These are phyloP conservation scores for Brassica juncea DNA, from an alignment of 345 rosid genomes.

Conservation along the genomic window DNA sequence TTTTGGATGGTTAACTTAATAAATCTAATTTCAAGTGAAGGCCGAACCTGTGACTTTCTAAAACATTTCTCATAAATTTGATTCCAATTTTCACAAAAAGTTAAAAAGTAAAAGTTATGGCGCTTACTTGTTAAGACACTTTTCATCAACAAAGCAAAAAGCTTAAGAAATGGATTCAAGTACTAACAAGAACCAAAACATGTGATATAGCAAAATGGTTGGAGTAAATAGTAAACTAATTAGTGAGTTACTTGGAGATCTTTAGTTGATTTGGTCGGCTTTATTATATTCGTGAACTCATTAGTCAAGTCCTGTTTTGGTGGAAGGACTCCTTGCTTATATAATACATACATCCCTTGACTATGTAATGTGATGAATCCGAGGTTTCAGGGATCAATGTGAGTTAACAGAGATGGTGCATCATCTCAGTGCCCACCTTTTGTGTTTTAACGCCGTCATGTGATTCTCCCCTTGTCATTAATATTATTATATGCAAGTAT, in stretches of 20 bases:
- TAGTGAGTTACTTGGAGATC: conserved; percentile 30
- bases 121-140: background rate
- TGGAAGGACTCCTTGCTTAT: conserved; percentile 11
- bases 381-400: conserved; percentile 27
- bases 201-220: conserved; percentile 25
- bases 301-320: conserved; percentile 29
- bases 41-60: background rate
- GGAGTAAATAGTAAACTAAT: conserved; percentile 32
- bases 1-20: background rate
- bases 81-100: background rate
- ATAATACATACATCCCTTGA: conserved; percentile 1
- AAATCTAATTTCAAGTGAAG: conserved; percentile 2
- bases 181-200: background rate
- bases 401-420: conserved; percentile 20
- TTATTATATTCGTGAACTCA: conserved; percentile 30
- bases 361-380: conserved; percentile 23
- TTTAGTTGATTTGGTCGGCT: conserved; percentile 53
- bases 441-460: conserved; percentile 2
- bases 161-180: background rate
- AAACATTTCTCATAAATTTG: background rate
- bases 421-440: conserved; percentile 21
- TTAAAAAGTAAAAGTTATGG: background rate
- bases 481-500: conserved; percentile 30
- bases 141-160: background rate
- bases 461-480: conserved; percentile 7